Conservation (phyloP, 192 early-diverging fungal genomes). For the Backusella tuberculispora region DNA sequence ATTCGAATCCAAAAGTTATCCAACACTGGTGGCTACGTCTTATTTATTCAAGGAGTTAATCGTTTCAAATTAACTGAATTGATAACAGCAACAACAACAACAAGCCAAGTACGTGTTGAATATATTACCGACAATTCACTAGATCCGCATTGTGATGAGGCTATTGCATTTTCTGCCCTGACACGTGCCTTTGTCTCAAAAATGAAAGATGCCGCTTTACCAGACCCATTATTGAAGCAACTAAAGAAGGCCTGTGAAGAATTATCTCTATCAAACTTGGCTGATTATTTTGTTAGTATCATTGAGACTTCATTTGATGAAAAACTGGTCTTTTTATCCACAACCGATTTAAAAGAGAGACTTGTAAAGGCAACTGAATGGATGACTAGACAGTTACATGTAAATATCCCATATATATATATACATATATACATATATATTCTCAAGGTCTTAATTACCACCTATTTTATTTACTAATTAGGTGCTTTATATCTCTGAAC, state of each 20-base stretch:
- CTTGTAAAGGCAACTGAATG: constrained; percentile 59
- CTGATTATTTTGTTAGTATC: constrained; percentile 68
- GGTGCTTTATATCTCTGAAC: constrained; percentile 66
- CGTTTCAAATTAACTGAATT: constrained; percentile 60
- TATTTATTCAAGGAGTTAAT: constrained; percentile 63
- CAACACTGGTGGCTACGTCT: constrained; percentile 62
- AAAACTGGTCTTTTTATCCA: constrained; percentile 64
- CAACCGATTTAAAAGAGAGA: constrained; percentile 59
- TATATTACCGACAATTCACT: constrained; percentile 23
- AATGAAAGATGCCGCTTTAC: constrained; percentile 66
- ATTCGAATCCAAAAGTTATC: constrained; percentile 50
- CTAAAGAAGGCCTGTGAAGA: constrained; percentile 64
- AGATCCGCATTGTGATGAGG: constrained; percentile 53
- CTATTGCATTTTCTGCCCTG: constrained; percentile 56
- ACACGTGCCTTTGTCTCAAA: constrained; percentile 52
- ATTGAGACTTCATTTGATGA: constrained; percentile 74
- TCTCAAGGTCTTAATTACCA: too few relatives aligned
- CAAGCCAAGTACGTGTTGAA: constrained; percentile 44
- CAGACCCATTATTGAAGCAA: constrained; percentile 61
- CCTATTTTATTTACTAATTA: not conserved
- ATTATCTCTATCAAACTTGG: constrained; percentile 56
- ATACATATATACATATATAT: too few relatives aligned
- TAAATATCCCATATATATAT: constrained; percentile 18
- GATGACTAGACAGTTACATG: constrained; percentile 74
- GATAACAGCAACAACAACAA: not conserved